Evolutionary conservation across 306 rosid species (phyloP), one percentile per base, ranked within the genome.

Genomic region (Herpetospermum pedunculosum): DNA sequence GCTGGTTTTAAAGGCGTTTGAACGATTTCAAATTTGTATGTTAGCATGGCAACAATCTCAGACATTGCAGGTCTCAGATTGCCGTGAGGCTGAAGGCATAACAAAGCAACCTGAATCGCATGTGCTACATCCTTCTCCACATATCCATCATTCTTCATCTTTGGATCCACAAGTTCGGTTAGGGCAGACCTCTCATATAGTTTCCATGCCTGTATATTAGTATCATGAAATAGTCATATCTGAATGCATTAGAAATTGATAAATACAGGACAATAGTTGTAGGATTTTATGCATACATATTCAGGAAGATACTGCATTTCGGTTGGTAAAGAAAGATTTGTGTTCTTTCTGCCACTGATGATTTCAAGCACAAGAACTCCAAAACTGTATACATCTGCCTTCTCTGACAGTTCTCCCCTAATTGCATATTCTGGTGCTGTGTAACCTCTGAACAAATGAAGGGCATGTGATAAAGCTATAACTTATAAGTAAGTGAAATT

Each of bases 351-450:
- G 77, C 86, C 79, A 53, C 94, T 77, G 25, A 91, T 87, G 37
- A 89, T 91, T 84, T 90, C 98, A 50, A 93, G 97, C 76, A 89
- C 84, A 43, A 93, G 92, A 82, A 93, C 98, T 79, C 97, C 97
- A 84, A 90, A 90, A 79, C 97, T 89, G 76, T 93, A 93, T 49
- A 91, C 87, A 77, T 93, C 97, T 50, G 96, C 97, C 80, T 91
- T 91, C 79, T 86, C 98, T 0, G 98, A 89, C 43, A 93, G 18
- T 75, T 93, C 97, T 79, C 97, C 96, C 77, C 88, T 85, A 34
- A 87, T 85, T n/a, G 96, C 98, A 79, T 93, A 93, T 82, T 93
- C 97, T 2, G 98, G 96, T 75, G 97, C 98, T 10, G 94, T 83
- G 76, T 93, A 93, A 47, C 97, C 98, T 84, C 97, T 90, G 76